These are phyloP conservation scores for Monosporascus sp. DNA, from an alignment of 2,329 filamentous ascomycete species.

Conservation along the genomic window DNA sequence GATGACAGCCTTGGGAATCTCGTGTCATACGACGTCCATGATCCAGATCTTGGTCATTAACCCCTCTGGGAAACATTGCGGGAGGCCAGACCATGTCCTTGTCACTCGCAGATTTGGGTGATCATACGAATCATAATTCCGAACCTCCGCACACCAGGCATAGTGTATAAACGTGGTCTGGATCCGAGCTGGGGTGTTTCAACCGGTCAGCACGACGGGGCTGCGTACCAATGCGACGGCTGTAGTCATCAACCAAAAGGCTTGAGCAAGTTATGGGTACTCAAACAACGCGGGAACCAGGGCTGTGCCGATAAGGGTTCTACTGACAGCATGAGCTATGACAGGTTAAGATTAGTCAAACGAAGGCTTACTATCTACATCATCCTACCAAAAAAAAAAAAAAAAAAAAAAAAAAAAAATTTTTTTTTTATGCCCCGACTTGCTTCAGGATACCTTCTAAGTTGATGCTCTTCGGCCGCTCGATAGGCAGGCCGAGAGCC, in stretches of 20 bases:
- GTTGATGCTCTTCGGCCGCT: conserved; percentile 97
- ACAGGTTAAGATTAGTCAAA: neutral
- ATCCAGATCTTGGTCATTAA: neutral
- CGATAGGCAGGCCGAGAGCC: conserved; percentile 87
- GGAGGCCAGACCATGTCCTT: neutral
- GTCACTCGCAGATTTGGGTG: neutral
- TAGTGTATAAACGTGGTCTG: neutral
- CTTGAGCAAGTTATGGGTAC: too few species aligned
- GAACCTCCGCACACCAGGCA: neutral
- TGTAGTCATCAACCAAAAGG: too few species aligned
- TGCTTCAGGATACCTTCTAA: conserved; percentile 76
- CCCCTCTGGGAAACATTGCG: neutral
- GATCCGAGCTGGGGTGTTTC: neutral
- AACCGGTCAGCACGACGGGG: neutral
- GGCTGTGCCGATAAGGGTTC: neutral
- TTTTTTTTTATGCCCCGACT: conserved; percentile 38
- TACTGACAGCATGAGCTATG: neutral
- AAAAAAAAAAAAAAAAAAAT: too few species aligned
- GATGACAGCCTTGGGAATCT: neutral
- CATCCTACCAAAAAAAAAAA: conserved; percentile 6
- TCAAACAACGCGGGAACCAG: neutral
- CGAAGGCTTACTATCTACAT: neutral
- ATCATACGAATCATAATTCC: neutral
- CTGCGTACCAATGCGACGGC: neutral
- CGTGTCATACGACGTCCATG: neutral